These are phyloP conservation scores for Daphne laureola DNA, from an alignment of 441 rosid species.

Conservation along the genomic window DNA sequence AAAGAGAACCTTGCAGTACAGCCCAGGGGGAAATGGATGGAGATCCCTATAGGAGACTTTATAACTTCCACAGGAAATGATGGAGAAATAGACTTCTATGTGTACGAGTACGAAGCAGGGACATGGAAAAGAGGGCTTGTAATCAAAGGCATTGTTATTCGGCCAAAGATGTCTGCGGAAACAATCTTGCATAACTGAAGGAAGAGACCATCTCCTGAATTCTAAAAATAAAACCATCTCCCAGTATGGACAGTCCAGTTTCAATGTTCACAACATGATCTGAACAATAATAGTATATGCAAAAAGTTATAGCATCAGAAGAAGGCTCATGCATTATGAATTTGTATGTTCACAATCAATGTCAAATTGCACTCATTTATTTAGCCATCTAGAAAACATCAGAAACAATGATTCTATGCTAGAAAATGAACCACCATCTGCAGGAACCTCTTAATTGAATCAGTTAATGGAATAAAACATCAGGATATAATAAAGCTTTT, in stretches of 20 bases:
- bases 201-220: too few species aligned
- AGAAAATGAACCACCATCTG: conserved; percentile 16
- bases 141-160: conserved; percentile 48
- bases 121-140: conserved; percentile 60
- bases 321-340: too few species aligned
- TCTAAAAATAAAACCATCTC: too few species aligned
- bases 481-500: conserved; percentile 40
- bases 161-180: conserved; percentile 22
- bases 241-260: too few species aligned
- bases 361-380: too few species aligned
- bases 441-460: conserved; percentile 2
- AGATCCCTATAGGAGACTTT: conserved; percentile 48
- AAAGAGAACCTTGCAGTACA: conserved; percentile 25
- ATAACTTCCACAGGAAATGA: conserved; percentile 20
- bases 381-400: too few species aligned
- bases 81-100: conserved; percentile 41
- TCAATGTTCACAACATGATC: too few species aligned
- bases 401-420: too few species aligned
- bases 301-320: too few species aligned
- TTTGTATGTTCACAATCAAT: too few species aligned
- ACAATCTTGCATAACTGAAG: too few species aligned
- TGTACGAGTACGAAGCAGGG: conserved; percentile 42
- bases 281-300: too few species aligned
- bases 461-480: background rate
- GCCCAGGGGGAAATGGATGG: conserved; percentile 43